Evolutionary conservation across 1,139 yeast genomes (phyloP).

Genomic region (Hyphopichia fennica): DNA sequence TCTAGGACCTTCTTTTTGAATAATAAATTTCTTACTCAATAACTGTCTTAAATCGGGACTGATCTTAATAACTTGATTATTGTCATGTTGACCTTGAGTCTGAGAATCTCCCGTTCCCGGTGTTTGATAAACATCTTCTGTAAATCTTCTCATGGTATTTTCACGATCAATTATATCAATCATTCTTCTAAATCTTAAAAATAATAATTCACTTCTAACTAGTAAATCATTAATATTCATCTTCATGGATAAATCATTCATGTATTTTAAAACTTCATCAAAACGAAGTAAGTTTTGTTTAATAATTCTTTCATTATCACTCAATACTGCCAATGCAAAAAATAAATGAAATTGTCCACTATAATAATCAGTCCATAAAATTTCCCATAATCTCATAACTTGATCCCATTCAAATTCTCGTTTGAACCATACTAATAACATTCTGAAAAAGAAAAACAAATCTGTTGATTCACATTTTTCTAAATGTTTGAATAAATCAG

Average conservation of each 20-base stretch:
- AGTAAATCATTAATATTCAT: conserved; percentile 73
- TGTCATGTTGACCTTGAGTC: conserved; percentile 7
- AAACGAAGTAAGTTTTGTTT: conserved; percentile 71
- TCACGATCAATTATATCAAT: conserved; percentile 73
- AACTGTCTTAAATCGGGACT: conserved; percentile 56
- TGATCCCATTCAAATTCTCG: conserved; percentile 86
- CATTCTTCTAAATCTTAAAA: conserved; percentile 75
- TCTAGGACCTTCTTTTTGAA: conserved; percentile 62
- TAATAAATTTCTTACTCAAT: conserved; percentile 57
- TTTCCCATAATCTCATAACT: conserved; percentile 83
- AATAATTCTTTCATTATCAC: conserved; percentile 80
- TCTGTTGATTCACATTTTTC: conserved; percentile 87
- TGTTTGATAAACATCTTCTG: conserved; percentile 14
- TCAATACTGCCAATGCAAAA: conserved; percentile 82
- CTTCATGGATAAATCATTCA: conserved; percentile 83
- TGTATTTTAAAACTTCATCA: conserved; percentile 89
- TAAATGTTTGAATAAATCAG: conserved; percentile 77
- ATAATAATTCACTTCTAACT: conserved; percentile 78
- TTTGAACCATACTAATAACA: conserved; percentile 93
- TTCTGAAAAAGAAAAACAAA: conserved; percentile 88
- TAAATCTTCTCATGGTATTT: conserved; percentile 24
- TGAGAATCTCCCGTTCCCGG: conserved; percentile 3
- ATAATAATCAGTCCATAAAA: conserved; percentile 83
- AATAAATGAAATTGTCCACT: conserved; percentile 86
- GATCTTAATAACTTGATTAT: conserved; percentile 17